Base-by-base conservation (phyloP, 2,329 filamentous ascomycete genomes). In the Claviceps capensis region DNA sequence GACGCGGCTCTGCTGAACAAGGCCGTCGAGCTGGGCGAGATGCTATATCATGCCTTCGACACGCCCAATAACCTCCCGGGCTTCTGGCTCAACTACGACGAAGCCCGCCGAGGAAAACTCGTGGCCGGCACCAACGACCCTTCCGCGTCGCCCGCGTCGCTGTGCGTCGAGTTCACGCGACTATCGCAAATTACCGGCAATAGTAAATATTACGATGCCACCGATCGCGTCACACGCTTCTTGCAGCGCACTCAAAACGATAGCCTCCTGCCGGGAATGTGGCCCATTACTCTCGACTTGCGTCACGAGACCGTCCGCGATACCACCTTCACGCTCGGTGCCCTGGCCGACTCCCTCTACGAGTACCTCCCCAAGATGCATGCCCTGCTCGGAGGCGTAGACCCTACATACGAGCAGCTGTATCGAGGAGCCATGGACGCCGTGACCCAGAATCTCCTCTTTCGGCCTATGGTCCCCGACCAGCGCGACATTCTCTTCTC, bases 181-280 rank as follows among this genome's bases (percentile, higher is more conserved):
- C 71, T 91, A 42, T 82, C 83, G 7, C 86, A 89, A 65, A 68
- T 90, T 36, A 88, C 86, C 0, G 79, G 79, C 38, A 74, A 89
- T 54, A 66, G 76, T 49, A 88, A 84, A 62, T 91, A 85, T 67
- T 89, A 84, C 62, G 86, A 90, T 62, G 86, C 86, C 1, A 77
- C 88, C 52, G 82, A 83, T 53, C 77, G 85, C 9, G 79, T 94
- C 47, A 86, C 84, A 8, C 76, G 83, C 53, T 77, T 82, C 22
- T 73, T 94, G n/a, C 75, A 83, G 50, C 70, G 73, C 41, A 77
- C 78, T 50, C 87, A 93, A 66, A 80, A 82, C 59, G 65, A 72
- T 4, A 89, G 86, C 0, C 72, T 69, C n/a, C 65, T 91, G 5
- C 86, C 86, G 0, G 87, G 88, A 2, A 76, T 93, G 71, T 93